Base-by-base conservation (phyloP, 257 asterid species). In the Lithospermum erythrorhizon region DNA sequence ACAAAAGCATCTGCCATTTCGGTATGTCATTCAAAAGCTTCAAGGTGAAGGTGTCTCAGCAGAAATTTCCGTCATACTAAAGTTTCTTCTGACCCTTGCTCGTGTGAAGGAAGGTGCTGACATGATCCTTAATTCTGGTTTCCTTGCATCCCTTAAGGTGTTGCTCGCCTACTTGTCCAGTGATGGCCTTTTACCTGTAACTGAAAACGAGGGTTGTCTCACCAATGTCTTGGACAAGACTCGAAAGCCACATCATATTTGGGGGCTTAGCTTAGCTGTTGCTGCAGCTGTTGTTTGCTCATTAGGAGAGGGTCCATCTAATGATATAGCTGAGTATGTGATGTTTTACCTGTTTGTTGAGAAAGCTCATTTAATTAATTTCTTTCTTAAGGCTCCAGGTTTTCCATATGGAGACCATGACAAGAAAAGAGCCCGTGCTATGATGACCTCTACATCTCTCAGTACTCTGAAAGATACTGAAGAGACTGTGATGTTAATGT, bases 181-280 rank as follows among this genome's bases (percentile, higher is more conserved):
- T 55, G 75, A 70, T 66, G 75, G 66, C 77, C 75, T 78, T 67
- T 67, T 68, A 65, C 68, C 82, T 22, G 73, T 67, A 62, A 71
- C 77, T 72, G 80, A 75, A 57, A 70, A 69, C 58, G 90, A 79
- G 70, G 69, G 74, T 55, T 75, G 72, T 61, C 73, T 74, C 66
- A 60, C 78, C 65, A 65, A 65, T 59, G 16, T 52, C 30, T 63
- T 72, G 21, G 86, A 81, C 67, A 71, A 65, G 59, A 75, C 65
- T 55, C 90, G 73, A 65, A 86, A 72, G 75, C 78, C 85, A 65
- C 76, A 72, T 62, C 72, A 79, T 68, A 73, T 86, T 45, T 93
- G 95, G 96, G 99, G 99, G 61, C 94, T 89, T 77, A 68, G 94
- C 78, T 72, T 93, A 76, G 95, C 98, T 59, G 75, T 93, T 53